Evolutionary conservation across 2,329 filamentous ascomycete genomes (phyloP).

Genomic region (Ophiocordyceps camponoti-floridani): DNA sequence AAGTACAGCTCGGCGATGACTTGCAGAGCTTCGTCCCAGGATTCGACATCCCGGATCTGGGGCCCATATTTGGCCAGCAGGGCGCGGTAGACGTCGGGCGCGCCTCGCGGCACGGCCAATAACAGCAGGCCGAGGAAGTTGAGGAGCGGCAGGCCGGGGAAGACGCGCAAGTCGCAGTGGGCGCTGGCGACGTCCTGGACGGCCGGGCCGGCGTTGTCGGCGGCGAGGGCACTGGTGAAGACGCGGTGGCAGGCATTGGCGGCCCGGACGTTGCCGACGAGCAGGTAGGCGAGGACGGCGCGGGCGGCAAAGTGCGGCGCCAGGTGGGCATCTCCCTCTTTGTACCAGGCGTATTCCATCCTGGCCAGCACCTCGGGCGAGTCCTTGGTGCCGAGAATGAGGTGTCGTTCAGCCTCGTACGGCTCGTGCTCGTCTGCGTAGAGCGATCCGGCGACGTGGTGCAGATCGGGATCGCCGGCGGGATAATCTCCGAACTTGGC

Average conservation of each 20-base stretch:
- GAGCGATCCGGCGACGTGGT: conserved; percentile 75
- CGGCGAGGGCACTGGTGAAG: conserved; percentile 23
- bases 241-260: conserved; percentile 68
- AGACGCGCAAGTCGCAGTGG: conserved; percentile 59
- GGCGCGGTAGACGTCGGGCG: conserved; percentile 62
- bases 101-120: conserved; percentile 65
- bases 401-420: conserved; percentile 84
- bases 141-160: conserved; percentile 79
- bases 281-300: conserved; percentile 76
- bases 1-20: conserved; percentile 96
- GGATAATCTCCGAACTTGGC: conserved; percentile 71
- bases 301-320: conserved; percentile 75
- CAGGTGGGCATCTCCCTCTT: conserved; percentile 69
- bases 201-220: conserved; percentile 33
- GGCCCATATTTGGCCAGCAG: conserved; percentile 64
- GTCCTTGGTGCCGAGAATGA: conserved; percentile 76
- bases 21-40: conserved; percentile 69
- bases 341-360: conserved; percentile 91
- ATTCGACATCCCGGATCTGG: conserved; percentile 58
- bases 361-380: conserved; percentile 64
- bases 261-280: conserved; percentile 77
- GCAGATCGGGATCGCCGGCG: conserved; percentile 81
- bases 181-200: conserved; percentile 67
- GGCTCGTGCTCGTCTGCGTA: conserved; percentile 87
- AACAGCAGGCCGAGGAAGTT: conserved; percentile 84